Evolutionary conservation across 2,329 filamentous ascomycete species (phyloP).

Genomic region (Aureobasidium vineae): DNA sequence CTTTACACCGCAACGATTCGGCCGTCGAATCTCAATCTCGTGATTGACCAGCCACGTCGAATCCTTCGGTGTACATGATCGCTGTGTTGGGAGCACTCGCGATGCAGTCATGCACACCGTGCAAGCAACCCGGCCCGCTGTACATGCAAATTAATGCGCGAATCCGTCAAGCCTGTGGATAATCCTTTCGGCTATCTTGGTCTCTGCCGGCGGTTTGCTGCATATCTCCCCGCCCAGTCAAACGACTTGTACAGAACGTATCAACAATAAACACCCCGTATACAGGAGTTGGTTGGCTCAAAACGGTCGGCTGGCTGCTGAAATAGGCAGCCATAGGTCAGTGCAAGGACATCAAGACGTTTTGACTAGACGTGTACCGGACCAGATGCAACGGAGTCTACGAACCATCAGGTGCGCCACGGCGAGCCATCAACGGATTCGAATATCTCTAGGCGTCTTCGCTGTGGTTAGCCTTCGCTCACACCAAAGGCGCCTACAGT

Average conservation of each 20-base stretch:
- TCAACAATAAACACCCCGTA: neutral
- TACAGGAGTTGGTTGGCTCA: neutral
- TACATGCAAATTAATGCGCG: conserved; percentile 13
- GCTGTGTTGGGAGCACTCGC: neutral
- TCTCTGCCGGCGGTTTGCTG: conserved; percentile 14
- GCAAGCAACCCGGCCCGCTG: conserved; percentile 10
- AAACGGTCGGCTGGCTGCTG: conserved; percentile 6
- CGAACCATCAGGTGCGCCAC: conserved; percentile 16
- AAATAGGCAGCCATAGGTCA: neutral
- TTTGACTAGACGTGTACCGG: neutral
- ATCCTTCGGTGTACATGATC: conserved; percentile 18
- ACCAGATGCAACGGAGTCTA: conserved; percentile 1
- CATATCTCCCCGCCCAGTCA: conserved; percentile 10
- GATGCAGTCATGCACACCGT: conserved; percentile 10
- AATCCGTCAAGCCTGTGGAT: conserved; percentile 15
- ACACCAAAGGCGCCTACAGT: neutral
- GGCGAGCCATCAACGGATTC: neutral
- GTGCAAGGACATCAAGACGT: neutral
- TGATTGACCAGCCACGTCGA: conserved; percentile 12
- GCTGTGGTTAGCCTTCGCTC: conserved; percentile 1
- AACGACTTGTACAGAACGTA: conserved; percentile 13
- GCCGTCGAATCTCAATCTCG: conserved; percentile 8
- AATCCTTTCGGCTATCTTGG: conserved; percentile 11
- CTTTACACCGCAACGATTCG: conserved; percentile 19
- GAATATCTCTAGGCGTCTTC: conserved; percentile 7